Evolutionary conservation across 257 asterid species (phyloP).

Genomic region (Cynanchum wilfordii): DNA sequence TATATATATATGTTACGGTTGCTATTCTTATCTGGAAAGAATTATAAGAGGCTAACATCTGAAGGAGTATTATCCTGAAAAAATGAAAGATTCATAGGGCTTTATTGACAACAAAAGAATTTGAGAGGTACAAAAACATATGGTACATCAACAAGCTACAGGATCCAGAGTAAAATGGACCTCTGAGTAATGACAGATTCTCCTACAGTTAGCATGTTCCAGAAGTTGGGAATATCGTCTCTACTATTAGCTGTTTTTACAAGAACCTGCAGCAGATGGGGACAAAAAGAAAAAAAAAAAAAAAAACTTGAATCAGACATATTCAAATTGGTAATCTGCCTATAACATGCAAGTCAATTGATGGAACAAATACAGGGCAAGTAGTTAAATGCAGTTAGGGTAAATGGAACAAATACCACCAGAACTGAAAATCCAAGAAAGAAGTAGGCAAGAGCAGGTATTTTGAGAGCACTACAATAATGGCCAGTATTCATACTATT

Average conservation of each 20-base stretch:
- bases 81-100: background rate
- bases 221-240: background rate
- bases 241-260: conserved; percentile 6
- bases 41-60: background rate
- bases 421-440: background rate
- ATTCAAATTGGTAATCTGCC: background rate
- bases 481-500: background rate
- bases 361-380: background rate
- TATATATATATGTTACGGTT: background rate
- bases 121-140: background rate
- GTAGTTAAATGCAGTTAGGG: background rate
- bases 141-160: conserved; percentile 4
- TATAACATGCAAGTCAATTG: background rate
- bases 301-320: background rate
- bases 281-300: background rate
- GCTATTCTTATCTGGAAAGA: conserved; percentile 3
- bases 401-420: background rate
- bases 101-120: background rate
- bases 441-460: background rate
- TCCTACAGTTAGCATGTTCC: conserved; percentile 3
- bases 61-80: background rate
- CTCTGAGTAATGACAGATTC: background rate
- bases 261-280: background rate
- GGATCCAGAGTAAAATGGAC: background rate
- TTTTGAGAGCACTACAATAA: background rate